Evolutionary conservation across 2,329 filamentous ascomycete genomes (phyloP).

Genomic region (Penicillium sp.): DNA sequence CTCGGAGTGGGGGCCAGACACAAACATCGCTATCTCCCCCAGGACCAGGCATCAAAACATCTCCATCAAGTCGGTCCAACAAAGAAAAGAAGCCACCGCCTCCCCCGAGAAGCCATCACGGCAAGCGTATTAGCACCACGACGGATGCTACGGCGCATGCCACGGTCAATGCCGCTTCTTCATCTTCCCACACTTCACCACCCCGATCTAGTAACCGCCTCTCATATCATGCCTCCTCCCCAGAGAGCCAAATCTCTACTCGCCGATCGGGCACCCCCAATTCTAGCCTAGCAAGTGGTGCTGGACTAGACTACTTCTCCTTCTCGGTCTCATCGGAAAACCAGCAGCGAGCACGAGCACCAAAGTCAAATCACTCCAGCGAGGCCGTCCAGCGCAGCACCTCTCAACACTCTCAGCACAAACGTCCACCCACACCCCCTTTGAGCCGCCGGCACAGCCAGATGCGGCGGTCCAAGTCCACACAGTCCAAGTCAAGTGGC

Average conservation of each 20-base stretch:
- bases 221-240: constrained; percentile 29
- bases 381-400: constrained; percentile 34
- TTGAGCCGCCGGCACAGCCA: constrained; percentile 53
- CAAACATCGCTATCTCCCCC: constrained; percentile 34
- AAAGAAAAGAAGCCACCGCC: constrained; percentile 67
- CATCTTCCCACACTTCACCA: constrained; percentile 27
- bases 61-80: constrained; percentile 34
- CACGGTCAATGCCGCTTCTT: constrained; percentile 30
- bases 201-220: constrained; percentile 30
- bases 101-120: constrained; percentile 75
- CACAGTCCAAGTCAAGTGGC: constrained; percentile 35
- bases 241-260: constrained; percentile 24
- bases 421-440: constrained; percentile 52
- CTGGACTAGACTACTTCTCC: constrained; percentile 46
- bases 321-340: constrained; percentile 26
- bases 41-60: constrained; percentile 55
- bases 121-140: constrained; percentile 65
- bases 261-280: constrained; percentile 17
- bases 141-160: neutral
- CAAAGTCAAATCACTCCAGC: constrained; percentile 7
- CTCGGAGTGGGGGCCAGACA: constrained; percentile 61
- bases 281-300: constrained; percentile 50
- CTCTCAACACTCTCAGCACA: constrained; percentile 40
- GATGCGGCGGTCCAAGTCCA: constrained; percentile 41
- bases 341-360: constrained; percentile 8